A percentile compares a stretch with the other conserved stretches of the same genome.
Evolutionary conservation across 441 rosid genomes (phyloP).

Genomic region (Eutrema salsugineum): DNA sequence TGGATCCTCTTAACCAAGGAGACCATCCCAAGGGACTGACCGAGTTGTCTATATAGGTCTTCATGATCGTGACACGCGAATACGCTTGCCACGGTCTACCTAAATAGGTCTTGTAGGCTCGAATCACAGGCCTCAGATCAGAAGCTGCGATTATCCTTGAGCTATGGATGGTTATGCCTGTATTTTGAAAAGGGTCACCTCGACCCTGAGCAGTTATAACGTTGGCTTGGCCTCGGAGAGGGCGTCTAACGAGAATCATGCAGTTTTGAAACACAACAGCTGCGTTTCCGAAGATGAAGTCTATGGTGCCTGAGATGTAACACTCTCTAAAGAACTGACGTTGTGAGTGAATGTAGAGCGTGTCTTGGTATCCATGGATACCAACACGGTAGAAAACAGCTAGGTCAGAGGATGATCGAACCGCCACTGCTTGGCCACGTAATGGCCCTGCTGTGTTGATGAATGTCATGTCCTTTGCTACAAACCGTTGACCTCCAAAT

Average conservation of each 20-base stretch:
- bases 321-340: slow-evolving; percentile 79
- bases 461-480: slow-evolving; percentile 78
- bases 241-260: slow-evolving; percentile 22
- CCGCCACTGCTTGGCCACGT: slow-evolving; percentile 85
- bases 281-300: slow-evolving; percentile 37
- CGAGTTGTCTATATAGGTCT: slow-evolving; percentile 23
- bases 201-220: slow-evolving; percentile 33
- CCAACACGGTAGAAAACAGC: slow-evolving; percentile 82
- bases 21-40: slow-evolving; percentile 38
- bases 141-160: slow-evolving; percentile 33
- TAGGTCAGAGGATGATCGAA: slow-evolving; percentile 85
- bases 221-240: slow-evolving; percentile 33
- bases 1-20: slow-evolving; percentile 37
- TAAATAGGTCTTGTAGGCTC: slow-evolving; percentile 28
- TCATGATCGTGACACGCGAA: slow-evolving; percentile 30
- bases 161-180: slow-evolving; percentile 36
- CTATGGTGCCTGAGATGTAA: slow-evolving; percentile 49
- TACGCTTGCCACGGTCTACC: slow-evolving; percentile 37
- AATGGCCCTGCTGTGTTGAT: slow-evolving; percentile 74
- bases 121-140: slow-evolving; percentile 26
- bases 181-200: slow-evolving; percentile 33
- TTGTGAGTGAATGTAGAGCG: slow-evolving; percentile 72
- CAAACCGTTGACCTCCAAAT: slow-evolving; percentile 46
- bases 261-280: slow-evolving; percentile 36
- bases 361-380: slow-evolving; percentile 83